Percentiles rank a stretch among this genome's conserved stretches.
Conservation (phyloP, 768 basidiomycete genomes). For the Suillus ampliporus region DNA sequence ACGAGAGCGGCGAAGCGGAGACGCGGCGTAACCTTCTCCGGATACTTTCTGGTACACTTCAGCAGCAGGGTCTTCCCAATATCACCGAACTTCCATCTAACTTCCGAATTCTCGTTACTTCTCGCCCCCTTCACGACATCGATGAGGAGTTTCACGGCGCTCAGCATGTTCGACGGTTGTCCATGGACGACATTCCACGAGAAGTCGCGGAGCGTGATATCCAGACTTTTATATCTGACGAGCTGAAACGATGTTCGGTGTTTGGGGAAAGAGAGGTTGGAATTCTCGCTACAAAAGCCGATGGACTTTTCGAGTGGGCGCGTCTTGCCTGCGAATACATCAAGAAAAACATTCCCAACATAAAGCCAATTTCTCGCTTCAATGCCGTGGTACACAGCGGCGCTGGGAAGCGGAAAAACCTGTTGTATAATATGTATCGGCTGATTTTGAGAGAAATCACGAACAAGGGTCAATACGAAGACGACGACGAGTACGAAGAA, state of each 20-base stretch:
- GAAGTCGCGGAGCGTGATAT: constrained; percentile 3
- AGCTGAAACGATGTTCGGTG: neutral
- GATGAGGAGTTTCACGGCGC: neutral
- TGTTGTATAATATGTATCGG: constrained; percentile 10
- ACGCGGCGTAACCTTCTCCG: constrained; percentile 18
- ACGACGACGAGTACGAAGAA: no score
- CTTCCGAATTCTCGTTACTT: constrained; percentile 11
- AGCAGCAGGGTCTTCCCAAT: neutral
- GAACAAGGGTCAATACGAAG: no score
- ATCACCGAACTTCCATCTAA: constrained; percentile 6
- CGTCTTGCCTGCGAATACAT: constrained; percentile 13
- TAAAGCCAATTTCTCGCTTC: neutral
- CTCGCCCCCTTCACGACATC: constrained; percentile 17
- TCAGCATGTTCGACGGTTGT: neutral
- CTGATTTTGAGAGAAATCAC: constrained; percentile 10
- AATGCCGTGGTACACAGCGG: neutral
- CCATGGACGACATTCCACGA: constrained; percentile 9
- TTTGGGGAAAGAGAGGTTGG: neutral
- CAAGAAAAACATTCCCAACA: neutral
- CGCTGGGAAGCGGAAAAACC: neutral
- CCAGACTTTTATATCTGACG: neutral
- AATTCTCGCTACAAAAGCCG: neutral
- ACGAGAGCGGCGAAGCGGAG: constrained; percentile 15
- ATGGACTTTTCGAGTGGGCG: constrained; percentile 13
- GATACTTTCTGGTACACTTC: neutral